phyloP scores from a whole-genome alignment of 2,329 filamentous ascomycete species.

The Magnaporthiopsis rhizophila region DNA sequence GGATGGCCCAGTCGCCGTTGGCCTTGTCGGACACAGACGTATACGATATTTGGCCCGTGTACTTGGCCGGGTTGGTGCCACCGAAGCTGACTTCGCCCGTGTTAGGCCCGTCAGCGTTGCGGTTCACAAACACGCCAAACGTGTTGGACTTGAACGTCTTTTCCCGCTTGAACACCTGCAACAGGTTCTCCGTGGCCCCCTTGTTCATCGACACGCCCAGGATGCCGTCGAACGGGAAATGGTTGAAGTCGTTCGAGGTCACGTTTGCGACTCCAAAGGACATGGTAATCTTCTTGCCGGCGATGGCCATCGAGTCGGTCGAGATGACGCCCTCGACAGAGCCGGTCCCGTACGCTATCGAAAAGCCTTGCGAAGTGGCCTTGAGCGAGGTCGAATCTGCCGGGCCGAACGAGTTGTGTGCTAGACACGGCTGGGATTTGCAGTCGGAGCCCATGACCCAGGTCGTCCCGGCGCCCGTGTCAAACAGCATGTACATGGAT shows the following conservation, averaged over 20 bases:
- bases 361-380: slow-evolving; percentile 45
- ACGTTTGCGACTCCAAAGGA: slow-evolving; percentile 65
- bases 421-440: slow-evolving; percentile 53
- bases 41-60: slow-evolving; percentile 61
- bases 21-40: slow-evolving; percentile 41
- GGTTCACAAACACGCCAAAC: slow-evolving; percentile 63
- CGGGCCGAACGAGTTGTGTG: slow-evolving; percentile 63
- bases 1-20: slow-evolving; percentile 63
- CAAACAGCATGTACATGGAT: slow-evolving; percentile 53
- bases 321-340: slow-evolving; percentile 59
- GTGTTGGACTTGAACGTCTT: slow-evolving; percentile 54
- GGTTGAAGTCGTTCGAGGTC: slow-evolving; percentile 65
- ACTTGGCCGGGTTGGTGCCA: slow-evolving; percentile 57
- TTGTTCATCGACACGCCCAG: slow-evolving; percentile 64
- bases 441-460: slow-evolving; percentile 78
- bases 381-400: slow-evolving; percentile 57
- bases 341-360: slow-evolving; percentile 70
- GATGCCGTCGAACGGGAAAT: slow-evolving; percentile 83
- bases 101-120: slow-evolving; percentile 55
- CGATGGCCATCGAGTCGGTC: slow-evolving; percentile 59
- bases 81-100: slow-evolving; percentile 76
- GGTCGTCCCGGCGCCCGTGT: slow-evolving; percentile 62
- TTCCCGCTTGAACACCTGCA: slow-evolving; percentile 52
- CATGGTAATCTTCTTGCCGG: slow-evolving; percentile 54
- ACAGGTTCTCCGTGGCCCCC: slow-evolving; percentile 55